Percentiles rank a stretch among this genome's conserved stretches.
phyloP scores from a whole-genome alignment of 192 early-diverging fungal genomes.

The Backusella circina region DNA sequence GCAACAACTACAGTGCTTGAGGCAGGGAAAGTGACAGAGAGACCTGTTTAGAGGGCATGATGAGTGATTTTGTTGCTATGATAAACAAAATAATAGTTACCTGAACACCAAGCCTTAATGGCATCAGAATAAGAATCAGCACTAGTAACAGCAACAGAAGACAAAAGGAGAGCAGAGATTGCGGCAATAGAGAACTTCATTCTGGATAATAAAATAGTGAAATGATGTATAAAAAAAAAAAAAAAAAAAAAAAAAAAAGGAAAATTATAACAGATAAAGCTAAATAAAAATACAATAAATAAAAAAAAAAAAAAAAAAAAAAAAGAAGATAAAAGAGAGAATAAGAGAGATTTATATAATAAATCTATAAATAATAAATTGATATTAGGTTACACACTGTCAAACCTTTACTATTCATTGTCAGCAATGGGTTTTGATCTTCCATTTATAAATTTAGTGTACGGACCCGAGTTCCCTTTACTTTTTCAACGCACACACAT shows the following conservation, averaged over 20 bases:
- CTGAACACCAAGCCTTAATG: conserved; percentile 28
- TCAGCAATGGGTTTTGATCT: not conserved
- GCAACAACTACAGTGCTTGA: conserved; percentile 10
- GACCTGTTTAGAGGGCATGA: not conserved
- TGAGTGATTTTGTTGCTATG: not conserved
- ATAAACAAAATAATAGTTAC: not conserved
- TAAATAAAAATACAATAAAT: not conserved
- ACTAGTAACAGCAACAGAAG: conserved; percentile 10
- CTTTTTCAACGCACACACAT: too few relatives aligned
- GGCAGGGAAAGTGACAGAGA: conserved; percentile 13
- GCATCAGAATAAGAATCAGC: conserved; percentile 33
- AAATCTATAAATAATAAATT: not conserved
- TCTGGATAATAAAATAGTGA: too few relatives aligned
- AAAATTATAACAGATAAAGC: not conserved
- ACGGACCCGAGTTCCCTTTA: not conserved
- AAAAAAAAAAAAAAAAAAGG: too few relatives aligned
- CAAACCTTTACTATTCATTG: not conserved
- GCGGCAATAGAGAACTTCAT: conserved; percentile 34
- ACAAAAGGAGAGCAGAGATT: conserved; percentile 27
- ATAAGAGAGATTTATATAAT: not conserved
- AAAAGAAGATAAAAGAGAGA: not conserved
- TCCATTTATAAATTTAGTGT: not conserved
- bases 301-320: not conserved
- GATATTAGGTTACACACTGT: not conserved
- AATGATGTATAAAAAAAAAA: too few relatives aligned